Conservation (phyloP, 345 rosid species). For the Linum lewisii region DNA sequence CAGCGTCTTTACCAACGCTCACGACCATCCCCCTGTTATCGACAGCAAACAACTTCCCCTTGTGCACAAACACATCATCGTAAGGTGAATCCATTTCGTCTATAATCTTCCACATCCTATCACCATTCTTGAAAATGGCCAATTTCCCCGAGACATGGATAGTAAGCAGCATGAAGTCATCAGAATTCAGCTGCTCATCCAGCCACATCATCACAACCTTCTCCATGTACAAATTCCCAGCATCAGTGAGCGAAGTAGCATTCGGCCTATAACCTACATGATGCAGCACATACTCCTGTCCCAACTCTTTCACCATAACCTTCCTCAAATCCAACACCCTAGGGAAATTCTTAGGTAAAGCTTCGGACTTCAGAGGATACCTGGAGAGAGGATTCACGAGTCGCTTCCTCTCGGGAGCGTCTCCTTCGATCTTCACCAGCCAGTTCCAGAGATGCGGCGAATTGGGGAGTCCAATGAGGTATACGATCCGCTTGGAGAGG, state of each 20-base stretch:
- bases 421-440: conserved; percentile 64
- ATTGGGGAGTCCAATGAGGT: conserved; percentile 36
- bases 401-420: conserved; percentile 22
- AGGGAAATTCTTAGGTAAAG: conserved; percentile 39
- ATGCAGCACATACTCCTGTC: conserved; percentile 59
- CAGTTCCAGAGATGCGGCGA: conserved; percentile 29
- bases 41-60: conserved; percentile 59
- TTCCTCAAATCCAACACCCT: conserved; percentile 33
- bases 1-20: conserved; percentile 32
- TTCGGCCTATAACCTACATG: conserved; percentile 27
- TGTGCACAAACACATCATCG: conserved; percentile 63
- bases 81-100: conserved; percentile 71
- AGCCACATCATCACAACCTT: conserved; percentile 49
- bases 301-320: conserved; percentile 40
- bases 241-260: conserved; percentile 12
- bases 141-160: conserved; percentile 85
- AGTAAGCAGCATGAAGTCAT: conserved; percentile 55
- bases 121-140: conserved; percentile 55
- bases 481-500: conserved; percentile 55
- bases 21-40: conserved; percentile 67
- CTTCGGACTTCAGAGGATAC: conserved; percentile 10
- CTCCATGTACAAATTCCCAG: conserved; percentile 54
- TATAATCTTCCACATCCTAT: conserved; percentile 56
- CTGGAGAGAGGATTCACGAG: conserved; percentile 63
- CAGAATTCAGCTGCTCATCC: conserved; percentile 2